A percentile compares a stretch with the other conserved stretches of the same genome.
These are phyloP conservation scores for Eutypa lata DNA, from an alignment of 2,329 filamentous ascomycete genomes.

Conservation along the genomic window DNA sequence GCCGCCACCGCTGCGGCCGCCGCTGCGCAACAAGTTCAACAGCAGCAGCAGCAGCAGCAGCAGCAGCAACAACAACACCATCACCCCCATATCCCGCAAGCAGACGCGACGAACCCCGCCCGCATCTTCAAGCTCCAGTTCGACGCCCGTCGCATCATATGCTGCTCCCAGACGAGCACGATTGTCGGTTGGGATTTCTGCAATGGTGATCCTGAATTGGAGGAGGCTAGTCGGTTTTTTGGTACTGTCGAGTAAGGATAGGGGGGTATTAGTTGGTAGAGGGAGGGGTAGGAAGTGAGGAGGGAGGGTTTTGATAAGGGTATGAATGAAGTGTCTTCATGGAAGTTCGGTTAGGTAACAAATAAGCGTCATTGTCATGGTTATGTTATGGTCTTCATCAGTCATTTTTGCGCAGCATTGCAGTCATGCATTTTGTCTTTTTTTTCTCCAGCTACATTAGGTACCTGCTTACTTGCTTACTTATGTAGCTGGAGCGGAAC, in stretches of 20 bases:
- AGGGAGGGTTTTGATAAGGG: too few species aligned
- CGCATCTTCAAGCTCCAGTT: slow-evolving; percentile 97
- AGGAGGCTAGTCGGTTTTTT: slow-evolving; percentile 77
- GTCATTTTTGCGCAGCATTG: too few species aligned
- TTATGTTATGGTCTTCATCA: too few species aligned
- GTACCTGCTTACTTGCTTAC: too few species aligned
- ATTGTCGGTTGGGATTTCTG: slow-evolving; percentile 99
- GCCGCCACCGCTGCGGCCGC: slow-evolving; percentile 2
- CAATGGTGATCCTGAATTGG: slow-evolving; percentile 75
- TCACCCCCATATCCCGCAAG: slow-evolving; percentile 42
- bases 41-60: slow-evolving; percentile 4
- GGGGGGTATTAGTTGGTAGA: neutral
- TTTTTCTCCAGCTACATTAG: too few species aligned
- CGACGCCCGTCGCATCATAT: slow-evolving; percentile 87
- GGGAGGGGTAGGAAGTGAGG: too few species aligned
- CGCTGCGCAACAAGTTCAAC: slow-evolving; percentile 10
- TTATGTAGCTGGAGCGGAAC: too few species aligned
- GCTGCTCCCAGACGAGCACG: slow-evolving; percentile 84
- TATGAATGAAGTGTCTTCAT: too few species aligned
- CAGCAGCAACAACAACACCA: slow-evolving; percentile 20
- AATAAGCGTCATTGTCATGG: neutral
- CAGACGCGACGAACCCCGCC: slow-evolving; percentile 43
- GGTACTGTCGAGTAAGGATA: slow-evolving; percentile 50
- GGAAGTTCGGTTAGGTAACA: neutral
- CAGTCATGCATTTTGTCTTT: too few species aligned